Evolutionary conservation across 768 basidiomycete species (phyloP), one percentile per base, ranked within the genome.

Genomic region (Nevesoporus exiguus): DNA sequence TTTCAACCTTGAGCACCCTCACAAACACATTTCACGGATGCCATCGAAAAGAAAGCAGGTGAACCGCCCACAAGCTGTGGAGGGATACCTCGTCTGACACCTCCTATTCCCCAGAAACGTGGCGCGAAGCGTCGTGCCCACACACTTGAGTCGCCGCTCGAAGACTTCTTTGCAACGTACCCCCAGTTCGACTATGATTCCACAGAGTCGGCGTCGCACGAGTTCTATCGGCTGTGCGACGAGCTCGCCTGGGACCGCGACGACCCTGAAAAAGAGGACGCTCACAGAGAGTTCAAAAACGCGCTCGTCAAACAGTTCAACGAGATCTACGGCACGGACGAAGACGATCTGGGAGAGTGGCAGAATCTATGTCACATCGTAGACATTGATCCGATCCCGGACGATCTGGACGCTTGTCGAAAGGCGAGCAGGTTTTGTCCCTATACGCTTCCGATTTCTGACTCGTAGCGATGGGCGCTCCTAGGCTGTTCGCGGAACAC

Each of bases 171-270:
- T 7, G 39, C 19, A 1, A n/a, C 22, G 0, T 45, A 8, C 15
- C 56, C 61, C 0, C 2, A 2, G 1, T 62, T 55, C 27, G 17
- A 62, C 0, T 55, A 61, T 10, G 27, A 62, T 5, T 0, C 52
- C 17, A 54, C 52, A 0, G 6, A 27, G 19, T 61, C 61, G 0
- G 61, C 61, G 0, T 54, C 60, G 10, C 40, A 25, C 22, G 60
- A 62, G 8, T 61, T 61, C 3, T 62, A 62, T 30, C 61, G 61
- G 19, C 44, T 62, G 0, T 63, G 62, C 33, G 19, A 65, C 33
- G 14, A 55, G 7, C 13, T 14, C 1, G 51, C 27, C 7, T 64
- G 62, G 62, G 39, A 40, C 1, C 19, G 39, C 2, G 15, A 22
- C 0, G 7, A 58, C 14, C 19, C 30, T 0, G 40, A 36, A 2